Conservation (phyloP, 139 green algal genomes). For the Chlamydomonas incerta region DNA sequence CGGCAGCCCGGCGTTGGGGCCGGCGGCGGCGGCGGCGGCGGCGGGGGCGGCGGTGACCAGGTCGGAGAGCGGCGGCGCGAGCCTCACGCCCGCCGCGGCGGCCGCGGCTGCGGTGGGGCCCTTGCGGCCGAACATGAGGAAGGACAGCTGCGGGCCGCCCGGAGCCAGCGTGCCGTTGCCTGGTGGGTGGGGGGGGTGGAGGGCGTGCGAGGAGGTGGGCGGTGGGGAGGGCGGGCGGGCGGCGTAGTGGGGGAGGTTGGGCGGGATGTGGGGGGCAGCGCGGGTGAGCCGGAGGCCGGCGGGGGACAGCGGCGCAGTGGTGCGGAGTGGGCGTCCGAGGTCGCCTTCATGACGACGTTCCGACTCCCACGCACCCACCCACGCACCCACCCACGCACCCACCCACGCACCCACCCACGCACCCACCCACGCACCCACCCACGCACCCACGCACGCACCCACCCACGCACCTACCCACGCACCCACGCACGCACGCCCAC, state of each 20-base stretch:
- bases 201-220: background rate
- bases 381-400: too few species aligned
- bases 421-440: background rate
- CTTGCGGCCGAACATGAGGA: constrained; percentile 49
- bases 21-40: background rate
- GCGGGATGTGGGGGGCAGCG: too few species aligned
- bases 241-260: too few species aligned
- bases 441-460: background rate
- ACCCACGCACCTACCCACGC: background rate
- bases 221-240: background rate
- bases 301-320: too few species aligned
- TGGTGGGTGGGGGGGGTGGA: background rate
- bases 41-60: too few species aligned
- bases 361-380: too few species aligned
- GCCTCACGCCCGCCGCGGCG: background rate
- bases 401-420: too few species aligned
- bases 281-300: too few species aligned
- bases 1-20: too few species aligned
- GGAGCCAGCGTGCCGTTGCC: constrained; percentile 34
- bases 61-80: background rate
- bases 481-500: background rate
- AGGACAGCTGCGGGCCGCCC: constrained; percentile 9
- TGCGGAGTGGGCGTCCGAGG: too few species aligned
- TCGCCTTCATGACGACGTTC: too few species aligned
- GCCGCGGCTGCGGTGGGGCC: background rate